Conservation (phyloP, 1,139 yeast species). For the Kurtzmaniella natalensis region DNA sequence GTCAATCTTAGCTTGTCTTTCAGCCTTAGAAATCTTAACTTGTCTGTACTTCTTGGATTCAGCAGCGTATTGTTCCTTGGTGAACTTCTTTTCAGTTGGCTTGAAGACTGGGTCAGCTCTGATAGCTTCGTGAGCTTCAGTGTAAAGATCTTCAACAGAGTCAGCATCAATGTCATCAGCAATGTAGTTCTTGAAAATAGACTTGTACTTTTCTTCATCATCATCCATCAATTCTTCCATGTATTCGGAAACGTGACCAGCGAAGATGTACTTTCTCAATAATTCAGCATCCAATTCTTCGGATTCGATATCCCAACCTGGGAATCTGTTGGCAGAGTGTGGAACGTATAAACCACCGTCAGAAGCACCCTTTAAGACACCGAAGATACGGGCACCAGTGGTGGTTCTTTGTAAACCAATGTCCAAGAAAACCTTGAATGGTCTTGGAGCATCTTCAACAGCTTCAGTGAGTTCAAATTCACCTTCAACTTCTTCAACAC, state of each 20-base stretch:
- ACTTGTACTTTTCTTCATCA: slow-evolving; percentile 99
- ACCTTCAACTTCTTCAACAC: slow-evolving; percentile 99
- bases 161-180: slow-evolving; percentile 98
- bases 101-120: slow-evolving; percentile 94
- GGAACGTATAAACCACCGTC: slow-evolving; percentile 99
- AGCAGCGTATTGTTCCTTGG: slow-evolving; percentile 98
- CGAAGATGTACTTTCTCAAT: slow-evolving; percentile 98
- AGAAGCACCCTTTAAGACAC: slow-evolving; percentile 99
- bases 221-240: slow-evolving; percentile 99
- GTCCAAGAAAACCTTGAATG: slow-evolving; percentile 99
- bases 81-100: slow-evolving; percentile 88
- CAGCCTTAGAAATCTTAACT: slow-evolving; percentile 83
- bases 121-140: slow-evolving; percentile 91
- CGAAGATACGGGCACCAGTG: slow-evolving; percentile 99
- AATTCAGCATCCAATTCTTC: slow-evolving; percentile 98
- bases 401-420: slow-evolving; percentile 99
- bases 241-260: slow-evolving; percentile 99
- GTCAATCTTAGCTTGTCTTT: slow-evolving; percentile 85
- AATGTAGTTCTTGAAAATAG: slow-evolving; percentile 94
- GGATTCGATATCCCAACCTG: slow-evolving; percentile 99
- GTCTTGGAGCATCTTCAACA: slow-evolving; percentile 99
- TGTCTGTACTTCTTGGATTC: slow-evolving; percentile 90
- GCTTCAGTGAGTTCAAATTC: slow-evolving; percentile 98
- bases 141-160: slow-evolving; percentile 91
- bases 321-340: slow-evolving; percentile 99